Percentiles rank a stretch among this genome's conserved stretches.
Conservation (phyloP, 345 rosid genomes). For the Turritis glabra region DNA sequence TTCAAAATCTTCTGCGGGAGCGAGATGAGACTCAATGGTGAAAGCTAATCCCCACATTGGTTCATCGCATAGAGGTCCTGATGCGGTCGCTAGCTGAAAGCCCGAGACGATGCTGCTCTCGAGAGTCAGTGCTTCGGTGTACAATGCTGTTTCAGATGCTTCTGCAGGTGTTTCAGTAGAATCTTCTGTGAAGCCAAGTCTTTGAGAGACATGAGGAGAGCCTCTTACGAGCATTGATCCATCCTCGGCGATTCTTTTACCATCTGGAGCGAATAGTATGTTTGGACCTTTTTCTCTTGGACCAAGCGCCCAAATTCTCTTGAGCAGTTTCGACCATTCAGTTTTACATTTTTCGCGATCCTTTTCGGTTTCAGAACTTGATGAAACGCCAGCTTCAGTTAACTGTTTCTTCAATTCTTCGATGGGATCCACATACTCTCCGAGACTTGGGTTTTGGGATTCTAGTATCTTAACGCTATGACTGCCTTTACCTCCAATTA, state of each 20-base stretch:
- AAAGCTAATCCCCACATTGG: conserved; percentile 93
- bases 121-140: conserved; percentile 58
- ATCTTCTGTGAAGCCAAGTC: conserved; percentile 63
- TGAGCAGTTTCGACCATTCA: conserved; percentile 68
- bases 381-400: conserved; percentile 57
- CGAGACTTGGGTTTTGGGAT: conserved; percentile 41
- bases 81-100: conserved; percentile 80
- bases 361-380: conserved; percentile 55
- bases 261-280: conserved; percentile 78
- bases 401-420: conserved; percentile 55
- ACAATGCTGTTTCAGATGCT: conserved; percentile 44
- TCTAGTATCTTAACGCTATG: conserved; percentile 50
- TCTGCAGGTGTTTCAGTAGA: conserved; percentile 39
- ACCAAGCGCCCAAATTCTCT: conserved; percentile 90
- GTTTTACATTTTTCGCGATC: conserved; percentile 63
- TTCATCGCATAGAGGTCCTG: conserved; percentile 91
- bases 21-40: conserved; percentile 61
- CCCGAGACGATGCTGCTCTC: conserved; percentile 79
- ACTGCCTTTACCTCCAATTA: conserved; percentile 63
- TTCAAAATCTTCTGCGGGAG: conserved; percentile 45
- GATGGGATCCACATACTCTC: conserved; percentile 54
- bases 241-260: conserved; percentile 40
- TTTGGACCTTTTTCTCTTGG: conserved; percentile 93
- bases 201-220: conserved; percentile 67
- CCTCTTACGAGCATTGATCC: conserved; percentile 59